A percentile compares a stretch with the other conserved stretches of the same genome.
These are phyloP conservation scores for Paulownia fortunei DNA, from an alignment of 257 asterid species.

Conservation along the genomic window DNA sequence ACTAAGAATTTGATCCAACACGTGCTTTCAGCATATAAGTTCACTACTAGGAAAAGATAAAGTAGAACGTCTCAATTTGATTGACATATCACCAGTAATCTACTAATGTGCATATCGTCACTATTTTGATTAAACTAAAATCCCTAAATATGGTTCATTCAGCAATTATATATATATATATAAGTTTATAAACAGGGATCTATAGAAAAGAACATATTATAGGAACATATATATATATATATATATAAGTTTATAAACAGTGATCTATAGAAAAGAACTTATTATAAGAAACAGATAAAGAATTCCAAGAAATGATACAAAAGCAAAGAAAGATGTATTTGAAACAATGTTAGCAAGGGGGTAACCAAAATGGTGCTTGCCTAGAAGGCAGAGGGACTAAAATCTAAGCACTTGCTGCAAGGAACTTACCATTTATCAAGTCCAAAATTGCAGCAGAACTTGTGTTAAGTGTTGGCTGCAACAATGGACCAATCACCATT, in stretches of 20 bases:
- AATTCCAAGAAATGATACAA: neutral
- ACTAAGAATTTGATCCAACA: neutral
- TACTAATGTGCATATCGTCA: neutral
- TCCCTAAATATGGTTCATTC: neutral
- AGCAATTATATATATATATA: no score
- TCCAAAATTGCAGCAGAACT: conserved; percentile 49
- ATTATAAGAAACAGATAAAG: neutral
- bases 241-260: no score
- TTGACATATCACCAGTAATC: neutral
- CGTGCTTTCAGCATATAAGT: conserved; percentile 1
- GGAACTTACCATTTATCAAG: conserved; percentile 52
- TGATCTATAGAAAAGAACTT: neutral
- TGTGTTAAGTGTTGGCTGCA: conserved; percentile 66
- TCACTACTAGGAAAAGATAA: neutral
- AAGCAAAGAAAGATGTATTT: neutral
- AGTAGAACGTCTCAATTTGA: neutral
- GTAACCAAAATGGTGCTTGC: neutral
- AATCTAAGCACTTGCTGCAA: neutral
- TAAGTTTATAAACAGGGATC: neutral
- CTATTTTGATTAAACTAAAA: conserved; percentile 8
- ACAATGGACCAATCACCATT: conserved; percentile 56
- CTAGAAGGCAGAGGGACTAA: neutral
- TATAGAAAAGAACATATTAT: neutral
- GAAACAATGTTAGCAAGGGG: neutral
- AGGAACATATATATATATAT: no score